These are phyloP conservation scores for Nakataea oryzae DNA, from an alignment of 2,329 filamentous ascomycete species.

Conservation along the genomic window DNA sequence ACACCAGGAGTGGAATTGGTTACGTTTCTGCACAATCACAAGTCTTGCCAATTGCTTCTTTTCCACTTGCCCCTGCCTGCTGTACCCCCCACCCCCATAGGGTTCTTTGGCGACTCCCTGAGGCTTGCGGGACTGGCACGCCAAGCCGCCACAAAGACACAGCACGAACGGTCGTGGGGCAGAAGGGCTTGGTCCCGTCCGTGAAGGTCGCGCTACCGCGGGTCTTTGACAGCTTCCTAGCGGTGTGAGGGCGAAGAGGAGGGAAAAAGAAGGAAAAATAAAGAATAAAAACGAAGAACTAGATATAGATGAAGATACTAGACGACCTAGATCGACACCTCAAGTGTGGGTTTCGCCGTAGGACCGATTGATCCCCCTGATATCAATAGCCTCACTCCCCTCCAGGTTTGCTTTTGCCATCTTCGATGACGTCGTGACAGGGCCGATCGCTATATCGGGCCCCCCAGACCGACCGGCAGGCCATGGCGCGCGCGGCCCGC, in stretches of 20 bases:
- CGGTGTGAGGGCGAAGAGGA: not conserved
- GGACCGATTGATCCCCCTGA: not conserved
- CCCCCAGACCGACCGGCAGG: too few species aligned
- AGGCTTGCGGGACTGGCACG: not conserved
- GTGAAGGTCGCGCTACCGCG: not conserved
- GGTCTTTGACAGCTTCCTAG: not conserved
- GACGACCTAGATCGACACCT: not conserved
- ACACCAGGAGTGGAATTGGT: too few species aligned
- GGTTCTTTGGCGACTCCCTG: not conserved
- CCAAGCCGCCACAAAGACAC: not conserved
- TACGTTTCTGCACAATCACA: too few species aligned
- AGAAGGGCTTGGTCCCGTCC: not conserved
- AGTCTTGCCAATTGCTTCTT: not conserved
- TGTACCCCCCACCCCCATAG: not conserved
- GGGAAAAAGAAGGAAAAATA: conserved; percentile 4
- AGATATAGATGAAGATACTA: not conserved
- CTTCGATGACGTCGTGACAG: not conserved
- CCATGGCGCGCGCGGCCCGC: too few species aligned
- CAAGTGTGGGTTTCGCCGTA: not conserved
- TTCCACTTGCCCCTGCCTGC: not conserved
- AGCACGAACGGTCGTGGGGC: not conserved
- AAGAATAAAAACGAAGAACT: conserved; percentile 1
- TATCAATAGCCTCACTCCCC: not conserved
- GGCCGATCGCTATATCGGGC: not conserved
- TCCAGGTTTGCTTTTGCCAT: not conserved